Base-by-base conservation (phyloP, 805 yeast genomes). In the Metschnikowia matae region DNA sequence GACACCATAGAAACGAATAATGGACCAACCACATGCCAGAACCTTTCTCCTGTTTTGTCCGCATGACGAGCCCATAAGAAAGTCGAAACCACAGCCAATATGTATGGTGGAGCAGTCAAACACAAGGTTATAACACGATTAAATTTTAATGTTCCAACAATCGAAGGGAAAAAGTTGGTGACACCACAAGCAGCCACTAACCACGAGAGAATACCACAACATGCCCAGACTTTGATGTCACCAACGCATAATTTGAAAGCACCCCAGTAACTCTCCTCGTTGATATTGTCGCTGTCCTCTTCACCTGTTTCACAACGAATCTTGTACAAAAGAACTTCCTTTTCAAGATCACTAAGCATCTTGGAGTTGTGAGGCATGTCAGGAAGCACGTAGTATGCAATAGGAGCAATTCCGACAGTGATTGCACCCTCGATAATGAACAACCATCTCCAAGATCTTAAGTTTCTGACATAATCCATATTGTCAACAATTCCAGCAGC, bases 171-270 rank as follows among this genome's bases (percentile, higher is more conserved):
- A 62, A 79, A 81, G 60, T 80, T 77, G 17, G 83, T 78, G 43
- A 80, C 83, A 62, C 84, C 84, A 55, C 81, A 77, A 37, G 84
- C 83, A 23, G 81, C 82, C 46, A 78, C 84, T 31, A 76, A 64
- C 63, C 72, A 74, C 2, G 79, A 65, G 23, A 18, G 65, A 46
- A 69, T 67, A 44, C 74, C 76, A 15, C 77, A 70, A 35, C 76
- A 60, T n/a, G 69, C 20, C 80, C 80, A 76, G n/a, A 73, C 74
- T 49, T 77, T 77, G 40, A 66, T 46, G 55, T 77, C 81, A 42
- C 62, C 66, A 36, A 66, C 47, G 4, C 78, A 70, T 36, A 75
- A 56, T 32, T 61, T 47, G 48, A 74, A 63, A 1, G 76, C 68
- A 23, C 73, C 65, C 49, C 57, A 61, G 44, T 69, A 68, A 10